Conservation (phyloP, 495 filamentous ascomycete species). For the Penicillium coffeae region DNA sequence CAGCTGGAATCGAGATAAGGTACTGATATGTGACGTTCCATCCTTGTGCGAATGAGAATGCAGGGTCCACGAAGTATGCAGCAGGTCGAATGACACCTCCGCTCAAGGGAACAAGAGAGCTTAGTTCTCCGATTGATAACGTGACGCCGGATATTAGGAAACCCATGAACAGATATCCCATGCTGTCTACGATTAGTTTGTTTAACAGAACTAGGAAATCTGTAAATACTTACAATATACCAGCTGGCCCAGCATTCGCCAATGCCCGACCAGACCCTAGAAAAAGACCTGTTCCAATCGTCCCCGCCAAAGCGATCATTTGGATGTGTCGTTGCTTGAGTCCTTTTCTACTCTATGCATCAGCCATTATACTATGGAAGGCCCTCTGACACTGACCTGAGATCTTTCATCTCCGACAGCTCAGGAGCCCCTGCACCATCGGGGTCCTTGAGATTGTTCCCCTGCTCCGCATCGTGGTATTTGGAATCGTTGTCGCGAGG, state of each 20-base stretch:
- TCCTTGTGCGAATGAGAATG: slow-evolving; percentile 26
- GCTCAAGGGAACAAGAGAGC: slow-evolving; percentile 24
- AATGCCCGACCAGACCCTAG: slow-evolving; percentile 51
- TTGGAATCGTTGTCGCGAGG: not conserved
- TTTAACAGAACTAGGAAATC: too few species aligned
- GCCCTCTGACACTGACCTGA: not conserved
- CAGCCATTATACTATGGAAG: not conserved
- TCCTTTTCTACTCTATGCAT: slow-evolving; percentile 4
- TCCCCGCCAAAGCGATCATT: slow-evolving; percentile 45
- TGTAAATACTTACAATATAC: slow-evolving; percentile 19
- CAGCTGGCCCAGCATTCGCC: slow-evolving; percentile 56
- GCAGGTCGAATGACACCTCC: slow-evolving; percentile 26
- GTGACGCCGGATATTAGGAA: slow-evolving; percentile 18
- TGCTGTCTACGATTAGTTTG: not conserved
- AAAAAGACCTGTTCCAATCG: slow-evolving; percentile 31
- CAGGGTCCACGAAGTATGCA: slow-evolving; percentile 28
- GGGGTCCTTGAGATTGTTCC: not conserved
- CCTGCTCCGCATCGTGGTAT: not conserved
- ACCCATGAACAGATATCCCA: slow-evolving; percentile 25
- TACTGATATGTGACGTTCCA: slow-evolving; percentile 28
- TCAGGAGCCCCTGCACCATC: slow-evolving; percentile 1
- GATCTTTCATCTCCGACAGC: slow-evolving; percentile 1
- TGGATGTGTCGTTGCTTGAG: slow-evolving; percentile 30
- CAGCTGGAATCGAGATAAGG: slow-evolving; percentile 34
- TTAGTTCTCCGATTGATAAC: slow-evolving; percentile 24